Conservation (phyloP, 1,139 yeast genomes). For the Saccharomycopsis crataegensis region DNA sequence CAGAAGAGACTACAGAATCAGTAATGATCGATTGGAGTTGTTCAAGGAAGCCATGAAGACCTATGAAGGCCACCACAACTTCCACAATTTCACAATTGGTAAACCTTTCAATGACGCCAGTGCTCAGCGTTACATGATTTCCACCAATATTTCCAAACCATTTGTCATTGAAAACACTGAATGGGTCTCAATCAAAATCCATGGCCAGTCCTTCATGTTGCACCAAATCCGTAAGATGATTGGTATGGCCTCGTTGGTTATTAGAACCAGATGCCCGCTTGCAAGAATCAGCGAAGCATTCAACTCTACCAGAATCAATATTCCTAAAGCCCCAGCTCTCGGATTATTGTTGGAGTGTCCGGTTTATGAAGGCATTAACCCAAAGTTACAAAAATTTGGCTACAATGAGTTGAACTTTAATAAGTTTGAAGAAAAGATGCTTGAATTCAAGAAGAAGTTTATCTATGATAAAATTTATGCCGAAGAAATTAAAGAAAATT, state of each 20-base stretch:
- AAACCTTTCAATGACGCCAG: slow-evolving; percentile 83
- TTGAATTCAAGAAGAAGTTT: slow-evolving; percentile 76
- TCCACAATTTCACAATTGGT: slow-evolving; percentile 91
- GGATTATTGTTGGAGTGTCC: slow-evolving; percentile 89
- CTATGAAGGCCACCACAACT: slow-evolving; percentile 86
- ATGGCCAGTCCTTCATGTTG: slow-evolving; percentile 97
- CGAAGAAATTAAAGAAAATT: slow-evolving; percentile 34
- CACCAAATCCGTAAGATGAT: slow-evolving; percentile 98
- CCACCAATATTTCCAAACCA: slow-evolving; percentile 78
- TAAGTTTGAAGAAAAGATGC: slow-evolving; percentile 64
- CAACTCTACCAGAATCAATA: slow-evolving; percentile 64
- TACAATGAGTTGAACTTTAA: slow-evolving; percentile 68
- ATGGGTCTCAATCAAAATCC: slow-evolving; percentile 93
- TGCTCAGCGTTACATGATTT: slow-evolving; percentile 74
- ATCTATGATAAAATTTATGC: slow-evolving; percentile 84
- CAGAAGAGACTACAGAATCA: slow-evolving; percentile 64
- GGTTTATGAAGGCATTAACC: slow-evolving; percentile 80
- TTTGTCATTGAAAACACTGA: slow-evolving; percentile 89
- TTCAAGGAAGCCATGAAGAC: slow-evolving; percentile 64
- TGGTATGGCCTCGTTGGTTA: slow-evolving; percentile 83
- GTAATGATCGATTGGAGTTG: slow-evolving; percentile 48
- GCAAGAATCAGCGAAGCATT: slow-evolving; percentile 75
- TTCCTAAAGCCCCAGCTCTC: slow-evolving; percentile 96
- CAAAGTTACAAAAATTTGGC: slow-evolving; percentile 66
- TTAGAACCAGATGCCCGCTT: slow-evolving; percentile 80